Conservation (phyloP, 176 grass and related monocot species). For the Cocos nucifera region DNA sequence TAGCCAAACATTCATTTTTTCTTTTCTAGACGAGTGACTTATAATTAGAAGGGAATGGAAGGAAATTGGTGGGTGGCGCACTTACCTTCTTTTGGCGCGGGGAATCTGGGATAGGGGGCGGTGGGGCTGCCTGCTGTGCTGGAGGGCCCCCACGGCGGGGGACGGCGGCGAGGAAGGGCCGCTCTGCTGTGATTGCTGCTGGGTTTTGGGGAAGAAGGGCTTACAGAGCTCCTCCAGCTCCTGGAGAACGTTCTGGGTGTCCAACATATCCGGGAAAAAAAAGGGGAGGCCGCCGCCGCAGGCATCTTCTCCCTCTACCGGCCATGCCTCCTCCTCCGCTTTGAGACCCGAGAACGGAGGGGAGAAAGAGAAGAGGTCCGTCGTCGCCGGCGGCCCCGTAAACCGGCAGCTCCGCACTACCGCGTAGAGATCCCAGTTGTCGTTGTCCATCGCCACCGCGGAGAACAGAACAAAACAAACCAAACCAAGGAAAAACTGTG, state of each 20-base stretch:
- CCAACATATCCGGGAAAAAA: not conserved
- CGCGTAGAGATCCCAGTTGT: slow-evolving; percentile 41
- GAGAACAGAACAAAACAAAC: no score
- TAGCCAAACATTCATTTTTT: not conserved
- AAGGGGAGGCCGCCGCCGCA: slow-evolving; percentile 12
- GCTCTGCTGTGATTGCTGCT: not conserved
- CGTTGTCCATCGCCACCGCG: slow-evolving; percentile 10
- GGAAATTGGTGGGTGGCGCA: not conserved
- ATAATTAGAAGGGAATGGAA: not conserved
- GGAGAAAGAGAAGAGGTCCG: not conserved
- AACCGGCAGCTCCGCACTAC: slow-evolving; percentile 33
- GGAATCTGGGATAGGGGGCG: slow-evolving; percentile 23
- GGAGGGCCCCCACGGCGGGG: not conserved
- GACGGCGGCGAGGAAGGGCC: not conserved
- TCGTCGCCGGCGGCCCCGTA: slow-evolving; percentile 1
- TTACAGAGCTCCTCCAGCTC: slow-evolving; percentile 23
- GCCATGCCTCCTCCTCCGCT: slow-evolving; percentile 2
- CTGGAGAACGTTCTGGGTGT: not conserved
- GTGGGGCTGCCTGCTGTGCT: slow-evolving; percentile 12
- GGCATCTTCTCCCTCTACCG: slow-evolving; percentile 2
- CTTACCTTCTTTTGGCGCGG: slow-evolving; percentile 34
- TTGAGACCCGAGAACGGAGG: not conserved
- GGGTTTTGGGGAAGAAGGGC: slow-evolving; percentile 20
- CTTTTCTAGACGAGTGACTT: not conserved
- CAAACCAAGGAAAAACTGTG: no score